Evolutionary conservation across 306 rosid genomes (phyloP).

Genomic region (Lathyrus tuberosus): DNA sequence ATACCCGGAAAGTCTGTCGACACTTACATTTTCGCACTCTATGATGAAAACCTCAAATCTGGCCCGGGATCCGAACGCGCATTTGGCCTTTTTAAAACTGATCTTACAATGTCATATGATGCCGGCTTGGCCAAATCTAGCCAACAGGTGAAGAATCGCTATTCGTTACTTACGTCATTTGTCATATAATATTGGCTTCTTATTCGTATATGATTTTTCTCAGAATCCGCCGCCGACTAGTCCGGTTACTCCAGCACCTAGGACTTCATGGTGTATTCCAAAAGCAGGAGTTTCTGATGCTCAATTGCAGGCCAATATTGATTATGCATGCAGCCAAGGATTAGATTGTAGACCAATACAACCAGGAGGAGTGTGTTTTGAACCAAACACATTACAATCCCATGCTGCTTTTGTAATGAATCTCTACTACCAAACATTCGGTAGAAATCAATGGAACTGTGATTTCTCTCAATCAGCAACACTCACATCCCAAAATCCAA

Average conservation of each 20-base stretch:
- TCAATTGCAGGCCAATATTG: conserved; percentile 71
- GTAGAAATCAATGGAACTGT: conserved; percentile 70
- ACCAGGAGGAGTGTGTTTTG: conserved; percentile 86
- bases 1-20: conserved; percentile 90
- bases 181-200: background rate
- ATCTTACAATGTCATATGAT: conserved; percentile 67
- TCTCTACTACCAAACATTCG: conserved; percentile 69
- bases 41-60: conserved; percentile 75
- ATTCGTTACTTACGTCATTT: background rate
- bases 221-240: conserved; percentile 4
- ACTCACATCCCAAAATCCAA: conserved; percentile 79
- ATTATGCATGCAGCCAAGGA: conserved; percentile 81
- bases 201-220: background rate
- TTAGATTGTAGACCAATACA: conserved; percentile 79
- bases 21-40: conserved; percentile 78
- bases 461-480: conserved; percentile 87
- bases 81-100: conserved; percentile 74
- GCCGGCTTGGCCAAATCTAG: conserved; percentile 71
- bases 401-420: conserved; percentile 96
- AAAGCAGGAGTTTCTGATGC: conserved; percentile 63
- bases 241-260: conserved; percentile 4
- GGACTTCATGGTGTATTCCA: conserved; percentile 76
- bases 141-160: conserved; percentile 54
- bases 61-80: conserved; percentile 79
- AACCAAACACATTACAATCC: conserved; percentile 70